These are phyloP conservation scores for Ilex paraguariensis DNA, from an alignment of 305 asterid species.

Conservation along the genomic window DNA sequence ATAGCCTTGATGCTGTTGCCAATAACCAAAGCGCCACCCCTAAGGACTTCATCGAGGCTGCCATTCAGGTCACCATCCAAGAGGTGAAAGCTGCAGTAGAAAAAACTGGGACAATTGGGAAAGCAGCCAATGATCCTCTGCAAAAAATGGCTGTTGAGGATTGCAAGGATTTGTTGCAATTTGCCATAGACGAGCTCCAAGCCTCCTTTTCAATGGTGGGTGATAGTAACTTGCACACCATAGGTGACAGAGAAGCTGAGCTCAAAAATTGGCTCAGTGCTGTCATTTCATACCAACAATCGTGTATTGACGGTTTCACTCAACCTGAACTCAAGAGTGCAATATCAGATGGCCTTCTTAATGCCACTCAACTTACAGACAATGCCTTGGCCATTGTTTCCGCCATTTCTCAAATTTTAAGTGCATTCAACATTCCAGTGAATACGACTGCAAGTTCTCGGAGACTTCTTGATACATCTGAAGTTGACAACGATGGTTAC, in stretches of 20 bases:
- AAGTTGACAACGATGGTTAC: background rate
- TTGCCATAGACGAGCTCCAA: constrained; percentile 35
- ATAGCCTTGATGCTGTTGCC: constrained; percentile 24
- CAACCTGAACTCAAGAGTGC: constrained; percentile 11
- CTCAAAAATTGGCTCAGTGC: constrained; percentile 42
- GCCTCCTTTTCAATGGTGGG: constrained; percentile 29
- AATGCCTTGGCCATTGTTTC: constrained; percentile 34
- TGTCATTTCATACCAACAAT: constrained; percentile 31
- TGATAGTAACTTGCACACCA: constrained; percentile 16
- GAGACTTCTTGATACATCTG: constrained; percentile 14
- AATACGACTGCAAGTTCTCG: constrained; percentile 4
- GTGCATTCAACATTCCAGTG: constrained; percentile 19
- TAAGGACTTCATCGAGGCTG: constrained; percentile 26
- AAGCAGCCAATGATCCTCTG: constrained; percentile 24
- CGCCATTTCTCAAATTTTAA: constrained; percentile 17
- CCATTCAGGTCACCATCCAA: constrained; percentile 20
- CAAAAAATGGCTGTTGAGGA: constrained; percentile 42
- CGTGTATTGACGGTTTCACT: constrained; percentile 31
- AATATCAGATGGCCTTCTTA: constrained; percentile 17
- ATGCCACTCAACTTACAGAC: constrained; percentile 27
- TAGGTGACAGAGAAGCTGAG: constrained; percentile 17
- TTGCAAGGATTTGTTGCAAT: constrained; percentile 31
- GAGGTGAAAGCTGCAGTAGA: constrained; percentile 26
- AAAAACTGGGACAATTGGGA: constrained; percentile 13
- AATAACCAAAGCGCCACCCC: constrained; percentile 29